phyloP scores from a whole-genome alignment of 139 green algal species.

The Chlamydomonas sp. region DNA sequence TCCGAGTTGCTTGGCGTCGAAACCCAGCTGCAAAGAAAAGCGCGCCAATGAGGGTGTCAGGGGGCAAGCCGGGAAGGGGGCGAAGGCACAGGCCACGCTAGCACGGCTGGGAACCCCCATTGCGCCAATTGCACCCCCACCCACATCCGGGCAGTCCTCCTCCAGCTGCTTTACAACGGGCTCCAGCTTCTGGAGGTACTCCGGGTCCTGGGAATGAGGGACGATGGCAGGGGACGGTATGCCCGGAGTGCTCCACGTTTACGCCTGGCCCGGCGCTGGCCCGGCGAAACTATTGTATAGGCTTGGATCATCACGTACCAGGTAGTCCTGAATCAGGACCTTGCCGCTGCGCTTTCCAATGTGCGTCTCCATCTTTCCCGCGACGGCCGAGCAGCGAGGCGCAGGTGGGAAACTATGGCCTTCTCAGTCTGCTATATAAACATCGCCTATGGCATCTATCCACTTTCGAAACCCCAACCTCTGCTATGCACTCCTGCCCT shows the following conservation, averaged over 20 bases:
- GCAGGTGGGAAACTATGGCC: too few species aligned
- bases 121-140: not conserved
- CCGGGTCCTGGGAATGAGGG: conserved; percentile 55
- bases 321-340: conserved; percentile 62
- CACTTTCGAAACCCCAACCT: too few species aligned
- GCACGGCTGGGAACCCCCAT: not conserved
- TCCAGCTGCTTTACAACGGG: conserved; percentile 59
- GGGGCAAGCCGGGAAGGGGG: not conserved
- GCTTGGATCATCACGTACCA: conserved; percentile 38
- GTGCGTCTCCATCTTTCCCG: conserved; percentile 2
- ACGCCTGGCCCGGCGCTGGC: too few species aligned
- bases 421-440: too few species aligned
- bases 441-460: too few species aligned
- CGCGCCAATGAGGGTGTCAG: not conserved
- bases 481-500: too few species aligned
- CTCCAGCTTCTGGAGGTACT: conserved; percentile 56
- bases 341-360: conserved; percentile 51
- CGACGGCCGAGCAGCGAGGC: too few species aligned
- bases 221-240: not conserved
- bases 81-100: not conserved
- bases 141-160: conserved; percentile 53
- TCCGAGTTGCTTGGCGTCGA: conserved; percentile 67
- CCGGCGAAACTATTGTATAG: not conserved
- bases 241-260: too few species aligned
- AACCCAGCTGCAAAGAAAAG: conserved; percentile 44